phyloP scores from a whole-genome alignment of 495 filamentous ascomycete genomes.

The Penicillium turbatum region DNA sequence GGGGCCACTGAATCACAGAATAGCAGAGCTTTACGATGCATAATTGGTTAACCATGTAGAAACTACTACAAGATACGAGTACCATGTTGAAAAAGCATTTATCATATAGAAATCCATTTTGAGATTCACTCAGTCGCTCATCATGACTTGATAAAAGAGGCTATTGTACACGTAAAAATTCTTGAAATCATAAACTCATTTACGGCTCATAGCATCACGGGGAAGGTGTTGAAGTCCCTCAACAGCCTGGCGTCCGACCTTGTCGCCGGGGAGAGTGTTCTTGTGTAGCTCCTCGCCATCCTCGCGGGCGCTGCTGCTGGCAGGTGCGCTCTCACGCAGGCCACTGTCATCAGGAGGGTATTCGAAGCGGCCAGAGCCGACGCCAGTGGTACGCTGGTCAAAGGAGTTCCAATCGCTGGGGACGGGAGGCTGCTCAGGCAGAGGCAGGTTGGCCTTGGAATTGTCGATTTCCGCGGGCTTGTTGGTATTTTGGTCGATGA shows the following conservation, averaged over 20 bases:
- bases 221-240: slow-evolving; percentile 48
- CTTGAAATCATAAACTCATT: background rate
- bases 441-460: slow-evolving; percentile 64
- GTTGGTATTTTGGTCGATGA: slow-evolving; percentile 44
- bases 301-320: slow-evolving; percentile 52
- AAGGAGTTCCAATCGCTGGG: slow-evolving; percentile 72
- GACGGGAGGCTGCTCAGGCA: slow-evolving; percentile 71
- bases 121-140: slow-evolving; percentile 13
- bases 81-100: too few relatives aligned
- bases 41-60: too few relatives aligned
- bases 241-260: slow-evolving; percentile 52
- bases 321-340: slow-evolving; percentile 60
- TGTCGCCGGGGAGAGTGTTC: slow-evolving; percentile 35
- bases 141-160: slow-evolving; percentile 4
- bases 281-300: slow-evolving; percentile 40
- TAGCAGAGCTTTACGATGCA: too few relatives aligned
- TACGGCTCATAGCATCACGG: slow-evolving; percentile 44
- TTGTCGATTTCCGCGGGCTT: slow-evolving; percentile 63
- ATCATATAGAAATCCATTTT: background rate
- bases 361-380: slow-evolving; percentile 55
- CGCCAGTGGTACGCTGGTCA: slow-evolving; percentile 62
- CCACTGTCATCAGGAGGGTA: slow-evolving; percentile 48
- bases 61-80: too few relatives aligned
- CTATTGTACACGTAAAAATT: slow-evolving; percentile 17
- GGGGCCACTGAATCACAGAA: too few relatives aligned